A percentile compares a stretch with the other conserved stretches of the same genome.
Conservation (phyloP, 306 rosid genomes). For the Casuarina glauca region DNA sequence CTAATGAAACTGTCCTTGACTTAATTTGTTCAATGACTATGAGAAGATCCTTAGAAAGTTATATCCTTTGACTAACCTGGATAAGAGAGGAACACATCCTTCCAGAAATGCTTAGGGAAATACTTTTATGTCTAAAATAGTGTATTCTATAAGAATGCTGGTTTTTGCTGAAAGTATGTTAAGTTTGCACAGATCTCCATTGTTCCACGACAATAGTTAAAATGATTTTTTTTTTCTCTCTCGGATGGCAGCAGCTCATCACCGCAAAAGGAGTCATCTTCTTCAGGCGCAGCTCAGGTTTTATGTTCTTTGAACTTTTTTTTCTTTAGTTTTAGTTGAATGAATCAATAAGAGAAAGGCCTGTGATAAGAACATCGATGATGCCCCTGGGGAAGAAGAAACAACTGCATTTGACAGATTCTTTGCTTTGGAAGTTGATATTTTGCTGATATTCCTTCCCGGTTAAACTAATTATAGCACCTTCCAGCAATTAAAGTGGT, state of each 20-base stretch:
- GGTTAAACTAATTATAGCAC: neutral
- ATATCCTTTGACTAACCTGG: neutral
- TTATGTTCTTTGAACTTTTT: neutral
- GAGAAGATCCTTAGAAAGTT: neutral
- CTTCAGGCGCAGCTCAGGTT: conserved; percentile 30
- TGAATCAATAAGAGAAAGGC: neutral
- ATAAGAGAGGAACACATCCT: neutral
- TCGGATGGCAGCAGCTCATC: conserved; percentile 16
- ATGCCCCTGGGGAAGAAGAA: neutral
- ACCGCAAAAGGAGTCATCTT: conserved; percentile 32
- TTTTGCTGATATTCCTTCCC: neutral
- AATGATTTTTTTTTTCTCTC: neutral
- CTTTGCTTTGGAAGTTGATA: neutral
- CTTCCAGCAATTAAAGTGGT: neutral
- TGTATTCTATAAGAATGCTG: neutral
- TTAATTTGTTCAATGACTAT: neutral
- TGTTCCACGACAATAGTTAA: neutral
- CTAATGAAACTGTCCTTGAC: neutral
- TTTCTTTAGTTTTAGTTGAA: neutral
- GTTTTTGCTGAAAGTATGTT: neutral
- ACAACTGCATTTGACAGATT: neutral
- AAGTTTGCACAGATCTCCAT: neutral
- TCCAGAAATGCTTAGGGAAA: neutral
- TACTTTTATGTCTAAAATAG: neutral
- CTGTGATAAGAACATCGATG: neutral